Base-by-base conservation (phyloP, 2,329 filamentous ascomycete species). In the Boeremia lycopersici region DNA sequence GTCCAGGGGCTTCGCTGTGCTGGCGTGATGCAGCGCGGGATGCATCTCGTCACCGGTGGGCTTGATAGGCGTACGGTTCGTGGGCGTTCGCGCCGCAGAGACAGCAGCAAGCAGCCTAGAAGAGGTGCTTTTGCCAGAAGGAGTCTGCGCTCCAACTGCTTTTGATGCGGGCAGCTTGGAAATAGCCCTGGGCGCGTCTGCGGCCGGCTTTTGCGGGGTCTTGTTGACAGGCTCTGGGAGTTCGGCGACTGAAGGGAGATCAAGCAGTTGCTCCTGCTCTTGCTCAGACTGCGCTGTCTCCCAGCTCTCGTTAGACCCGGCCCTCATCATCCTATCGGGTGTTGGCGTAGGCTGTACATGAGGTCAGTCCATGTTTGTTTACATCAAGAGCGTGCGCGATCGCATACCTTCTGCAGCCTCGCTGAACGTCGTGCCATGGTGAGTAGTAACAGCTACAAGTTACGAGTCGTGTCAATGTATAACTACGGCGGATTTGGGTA, bases 21-120 rank as follows among this genome's bases (percentile, higher is more conserved):
- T 88, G 48, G 85, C 82, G 53, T 95, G 91, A 52, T 86, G 85
- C 71, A 89, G 90, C 78, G 89, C 90, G 8, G 93, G 93, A 72
- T 97, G 93, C 93, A 97, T 97, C 73, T 96, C 92, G 56, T 87
- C 86, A 60, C 83, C 82, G 42, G 88, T 80, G 23, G 91, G 89
- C 77, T 89, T 89, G 63, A 89, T 78, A 6, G 86, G 82, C 4
- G 86, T 86, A 12, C 82, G 83, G 34, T 85, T 84, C 35, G 81
- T 82, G 5, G 91, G 91, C 6, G 78, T 76, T 48, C 62, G 69
- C 26, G 66, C 62, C 17, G 65, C 54, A 33, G 65, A 56, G 31
- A 56, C 55, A 19, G 60, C 51, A 17, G 68, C 45, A 15, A 62
- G 57, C 29, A 60, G 60, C 49, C 57, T 64, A 25, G 68, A 64